Evolutionary conservation across 495 filamentous ascomycete genomes (phyloP).

Genomic region (Podospora anserina): DNA sequence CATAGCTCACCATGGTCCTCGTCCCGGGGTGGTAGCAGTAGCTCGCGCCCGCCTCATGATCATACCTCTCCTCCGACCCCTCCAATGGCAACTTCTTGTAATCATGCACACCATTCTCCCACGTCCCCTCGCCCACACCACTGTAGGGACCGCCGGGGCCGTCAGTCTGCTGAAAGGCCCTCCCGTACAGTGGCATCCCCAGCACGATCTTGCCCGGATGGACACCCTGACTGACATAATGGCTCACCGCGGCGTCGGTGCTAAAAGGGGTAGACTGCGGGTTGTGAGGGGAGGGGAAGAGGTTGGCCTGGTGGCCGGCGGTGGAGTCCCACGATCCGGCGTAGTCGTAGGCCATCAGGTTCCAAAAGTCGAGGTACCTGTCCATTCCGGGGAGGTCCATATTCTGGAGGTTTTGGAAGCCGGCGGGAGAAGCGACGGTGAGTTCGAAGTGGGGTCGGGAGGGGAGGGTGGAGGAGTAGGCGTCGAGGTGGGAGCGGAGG

Average conservation of each 20-base stretch:
- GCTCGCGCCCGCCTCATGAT: constrained; percentile 57
- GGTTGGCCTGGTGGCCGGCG: constrained; percentile 79
- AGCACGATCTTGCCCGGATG: constrained; percentile 68
- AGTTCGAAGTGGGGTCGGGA: constrained; percentile 66
- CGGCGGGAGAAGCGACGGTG: constrained; percentile 69
- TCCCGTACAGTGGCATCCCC: constrained; percentile 90
- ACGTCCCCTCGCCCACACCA: constrained; percentile 73
- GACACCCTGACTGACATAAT: constrained; percentile 67
- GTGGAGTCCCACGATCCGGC: constrained; percentile 71
- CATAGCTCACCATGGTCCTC: constrained; percentile 72
- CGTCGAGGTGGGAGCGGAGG: constrained; percentile 62
- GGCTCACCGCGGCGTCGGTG: constrained; percentile 62
- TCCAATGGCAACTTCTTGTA: constrained; percentile 65
- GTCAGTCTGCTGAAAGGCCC: constrained; percentile 74
- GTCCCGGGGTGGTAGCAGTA: constrained; percentile 66
- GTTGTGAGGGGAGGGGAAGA: constrained; percentile 56
- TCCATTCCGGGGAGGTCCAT: constrained; percentile 75
- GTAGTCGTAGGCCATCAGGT: constrained; percentile 85
- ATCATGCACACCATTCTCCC: constrained; percentile 88
- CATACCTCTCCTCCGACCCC: constrained; percentile 51
- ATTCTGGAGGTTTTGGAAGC: constrained; percentile 70
- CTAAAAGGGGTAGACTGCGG: constrained; percentile 69
- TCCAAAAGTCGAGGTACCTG: constrained; percentile 84
- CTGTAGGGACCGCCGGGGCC: constrained; percentile 66
- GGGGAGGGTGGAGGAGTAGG: constrained; percentile 47